Evolutionary conservation across 2,329 filamentous ascomycete genomes (phyloP).

Genomic region (Microdochium trichocladiopsis): DNA sequence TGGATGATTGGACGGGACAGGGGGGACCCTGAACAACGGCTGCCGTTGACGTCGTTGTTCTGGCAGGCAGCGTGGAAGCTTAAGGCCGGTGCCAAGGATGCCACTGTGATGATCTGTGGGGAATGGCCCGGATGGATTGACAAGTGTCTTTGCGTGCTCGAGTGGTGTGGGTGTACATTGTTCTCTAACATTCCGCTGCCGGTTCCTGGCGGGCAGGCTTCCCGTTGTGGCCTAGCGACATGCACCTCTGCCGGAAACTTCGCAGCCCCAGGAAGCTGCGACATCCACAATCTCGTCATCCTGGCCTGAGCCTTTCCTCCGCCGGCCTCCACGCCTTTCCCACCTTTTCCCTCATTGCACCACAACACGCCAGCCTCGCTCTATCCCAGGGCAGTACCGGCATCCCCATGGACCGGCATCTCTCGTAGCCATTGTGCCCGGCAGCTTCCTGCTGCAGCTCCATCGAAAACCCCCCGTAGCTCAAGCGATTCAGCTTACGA

Average conservation of each 20-base stretch:
- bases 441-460: background rate
- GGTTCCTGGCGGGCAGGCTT: background rate
- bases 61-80: background rate
- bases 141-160: background rate
- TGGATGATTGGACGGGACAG: background rate
- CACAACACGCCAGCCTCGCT: background rate
- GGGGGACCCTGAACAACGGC: background rate
- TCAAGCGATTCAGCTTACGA: background rate
- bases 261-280: background rate
- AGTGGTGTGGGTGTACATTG: background rate
- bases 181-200: background rate
- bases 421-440: background rate
- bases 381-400: background rate
- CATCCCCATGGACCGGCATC: background rate
- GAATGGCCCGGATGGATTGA: background rate
- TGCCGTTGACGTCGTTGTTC: background rate
- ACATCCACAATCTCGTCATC: background rate
- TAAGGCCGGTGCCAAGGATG: background rate
- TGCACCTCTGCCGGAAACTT: background rate
- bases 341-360: background rate
- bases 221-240: background rate
- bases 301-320: background rate
- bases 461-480: background rate
- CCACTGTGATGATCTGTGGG: no score
- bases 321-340: background rate